Base-by-base conservation (phyloP, 2,329 filamentous ascomycete species). In the Neopestalotiopsis sp. region DNA sequence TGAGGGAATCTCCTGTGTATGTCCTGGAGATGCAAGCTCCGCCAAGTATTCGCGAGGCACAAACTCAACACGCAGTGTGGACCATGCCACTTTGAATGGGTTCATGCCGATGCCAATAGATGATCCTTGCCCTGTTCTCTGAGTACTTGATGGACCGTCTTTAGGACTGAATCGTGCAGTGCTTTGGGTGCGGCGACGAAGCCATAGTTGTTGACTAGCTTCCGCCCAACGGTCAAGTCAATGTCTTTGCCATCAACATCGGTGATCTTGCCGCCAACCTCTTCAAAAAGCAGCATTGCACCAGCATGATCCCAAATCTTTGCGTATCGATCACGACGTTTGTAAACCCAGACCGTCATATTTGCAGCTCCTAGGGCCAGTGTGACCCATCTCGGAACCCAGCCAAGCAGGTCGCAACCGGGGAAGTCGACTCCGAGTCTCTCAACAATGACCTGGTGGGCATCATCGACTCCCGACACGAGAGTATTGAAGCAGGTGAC, bases 261-360 rank as follows among this genome's bases (percentile, higher is more conserved):
- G 0, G 86, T 89, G 65, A 90, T 81, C 68, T 79, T 81, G 1
- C 88, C 88, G 1, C 88, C 88, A 1, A 84, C 80, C 74, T 90
- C 88, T 69, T 88, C 84, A 58, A 87, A 89, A 7, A 90, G 74
- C 40, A 90, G 74, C 85, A 89, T 88, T 0, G 87, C 88, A 2
- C 88, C 88, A 0, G 87, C 87, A 68, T 90, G 88, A 70, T 90
- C 88, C 88, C 87, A 90, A 1, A 86, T 80, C 77, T 90, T 89
- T 10, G 83, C 88, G 12, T 80, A 79, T 0, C 86, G 80, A 30
- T 82, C 81, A 24, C 81, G 78, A 28, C 78, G 76, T 70, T 83
- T 84, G 78, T 89, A 90, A 10, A 88, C 83, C 86, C 87, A 89
- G 10, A 88, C 81, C 0, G 85, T 88, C 56, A 83, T 80, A 76